Conservation (phyloP, 345 rosid species). For the Melaleuca quinquenervia region DNA sequence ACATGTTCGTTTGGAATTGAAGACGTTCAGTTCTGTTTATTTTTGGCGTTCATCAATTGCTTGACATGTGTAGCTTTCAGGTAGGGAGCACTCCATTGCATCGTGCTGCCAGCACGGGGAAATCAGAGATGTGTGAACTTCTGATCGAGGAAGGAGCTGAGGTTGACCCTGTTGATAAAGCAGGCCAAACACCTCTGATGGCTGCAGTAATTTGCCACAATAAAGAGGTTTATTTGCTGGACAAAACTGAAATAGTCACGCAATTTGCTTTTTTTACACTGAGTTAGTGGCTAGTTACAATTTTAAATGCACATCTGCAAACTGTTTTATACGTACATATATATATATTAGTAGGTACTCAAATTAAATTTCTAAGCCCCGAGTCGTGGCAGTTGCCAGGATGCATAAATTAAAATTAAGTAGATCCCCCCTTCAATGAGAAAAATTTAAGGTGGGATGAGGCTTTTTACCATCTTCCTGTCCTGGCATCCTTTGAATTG, state of each 20-base stretch:
- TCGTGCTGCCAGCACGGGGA: slow-evolving; percentile 83
- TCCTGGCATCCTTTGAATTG: background rate
- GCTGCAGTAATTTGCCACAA: slow-evolving; percentile 59
- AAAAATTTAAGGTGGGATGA: background rate
- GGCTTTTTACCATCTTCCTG: background rate
- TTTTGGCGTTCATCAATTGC: background rate
- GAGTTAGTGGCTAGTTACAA: background rate
- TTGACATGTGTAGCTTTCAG: slow-evolving; percentile 17
- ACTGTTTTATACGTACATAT: background rate
- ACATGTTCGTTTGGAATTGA: background rate
- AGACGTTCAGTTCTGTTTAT: background rate
- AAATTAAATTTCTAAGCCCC: background rate
- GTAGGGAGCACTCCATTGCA: slow-evolving; percentile 87
- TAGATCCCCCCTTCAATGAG: background rate
- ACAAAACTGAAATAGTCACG: background rate
- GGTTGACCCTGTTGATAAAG: slow-evolving; percentile 61
- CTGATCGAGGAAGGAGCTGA: slow-evolving; percentile 92
- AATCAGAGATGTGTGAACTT: slow-evolving; percentile 56
- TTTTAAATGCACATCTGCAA: background rate
- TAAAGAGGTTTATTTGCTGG: slow-evolving; percentile 35
- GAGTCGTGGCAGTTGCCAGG: background rate
- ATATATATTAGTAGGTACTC: background rate
- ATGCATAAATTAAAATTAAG: background rate
- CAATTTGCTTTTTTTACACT: background rate
- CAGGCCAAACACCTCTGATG: slow-evolving; percentile 92